Evolutionary conservation across 352 stramenopile species (phyloP).

Genomic region (Saprolegnia diclina): DNA sequence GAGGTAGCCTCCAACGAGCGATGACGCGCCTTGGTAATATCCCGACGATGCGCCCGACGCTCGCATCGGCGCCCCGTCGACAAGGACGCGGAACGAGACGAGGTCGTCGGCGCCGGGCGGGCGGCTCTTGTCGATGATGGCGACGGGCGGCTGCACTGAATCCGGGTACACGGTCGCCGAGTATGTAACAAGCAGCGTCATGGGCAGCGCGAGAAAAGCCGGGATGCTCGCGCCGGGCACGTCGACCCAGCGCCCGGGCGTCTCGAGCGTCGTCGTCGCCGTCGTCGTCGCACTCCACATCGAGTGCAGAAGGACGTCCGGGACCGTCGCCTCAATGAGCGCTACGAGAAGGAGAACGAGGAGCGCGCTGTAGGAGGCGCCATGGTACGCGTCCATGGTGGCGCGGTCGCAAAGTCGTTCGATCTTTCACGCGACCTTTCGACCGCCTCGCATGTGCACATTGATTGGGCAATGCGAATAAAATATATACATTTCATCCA

Average conservation of each 20-base stretch:
- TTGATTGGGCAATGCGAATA: no score
- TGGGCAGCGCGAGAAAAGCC: neutral
- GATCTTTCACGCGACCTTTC: no score
- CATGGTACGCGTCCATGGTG: no score
- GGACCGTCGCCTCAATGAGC: neutral
- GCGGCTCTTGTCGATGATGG: slow-evolving; percentile 12
- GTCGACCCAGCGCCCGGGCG: slow-evolving; percentile 2
- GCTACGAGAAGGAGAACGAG: neutral
- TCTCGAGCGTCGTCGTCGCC: neutral
- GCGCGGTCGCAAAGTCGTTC: no score
- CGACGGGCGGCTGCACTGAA: neutral
- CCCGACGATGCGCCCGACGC: slow-evolving; percentile 12
- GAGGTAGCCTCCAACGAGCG: slow-evolving; percentile 14
- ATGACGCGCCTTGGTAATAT: slow-evolving; percentile 14
- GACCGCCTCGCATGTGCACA: no score
- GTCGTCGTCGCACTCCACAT: slow-evolving; percentile 19
- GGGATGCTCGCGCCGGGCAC: slow-evolving; percentile 4
- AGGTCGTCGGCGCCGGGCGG: slow-evolving; percentile 12
- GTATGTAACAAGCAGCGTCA: slow-evolving; percentile 15
- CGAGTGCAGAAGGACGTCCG: slow-evolving; percentile 10
- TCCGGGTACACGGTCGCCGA: slow-evolving; percentile 16
- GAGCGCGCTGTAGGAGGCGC: neutral
- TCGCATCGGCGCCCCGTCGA: slow-evolving; percentile 10
- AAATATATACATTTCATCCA: no score
- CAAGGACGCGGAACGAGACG: slow-evolving; percentile 15